Evolutionary conservation across 768 basidiomycete species (phyloP).

Genomic region (Pleurotus platypus): DNA sequence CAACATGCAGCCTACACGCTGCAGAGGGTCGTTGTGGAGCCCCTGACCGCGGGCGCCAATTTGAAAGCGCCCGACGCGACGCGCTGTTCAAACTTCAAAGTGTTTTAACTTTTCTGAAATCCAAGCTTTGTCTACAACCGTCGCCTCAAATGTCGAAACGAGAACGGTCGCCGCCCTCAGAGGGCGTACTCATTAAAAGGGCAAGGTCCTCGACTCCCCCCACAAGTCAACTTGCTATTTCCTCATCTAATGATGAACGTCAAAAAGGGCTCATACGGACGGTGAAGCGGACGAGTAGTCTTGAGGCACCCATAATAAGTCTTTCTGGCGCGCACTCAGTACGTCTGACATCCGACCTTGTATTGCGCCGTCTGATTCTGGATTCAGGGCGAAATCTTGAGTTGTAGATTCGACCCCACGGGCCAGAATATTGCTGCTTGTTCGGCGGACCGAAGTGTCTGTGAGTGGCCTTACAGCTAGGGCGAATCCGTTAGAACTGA

Average conservation of each 20-base stretch:
- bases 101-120: too few species aligned
- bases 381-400: slow-evolving; percentile 72
- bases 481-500: not conserved
- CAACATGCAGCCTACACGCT: too few species aligned
- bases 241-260: slow-evolving; percentile 67
- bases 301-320: slow-evolving; percentile 93
- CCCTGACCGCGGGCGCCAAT: too few species aligned
- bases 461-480: slow-evolving; percentile 42
- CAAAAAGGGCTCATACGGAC: slow-evolving; percentile 79
- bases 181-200: slow-evolving; percentile 61
- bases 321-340: slow-evolving; percentile 85
- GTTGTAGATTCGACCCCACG: slow-evolving; percentile 90
- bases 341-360: slow-evolving; percentile 23
- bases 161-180: slow-evolving; percentile 51
- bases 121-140: not conserved
- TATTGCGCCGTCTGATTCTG: not conserved
- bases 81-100: too few species aligned
- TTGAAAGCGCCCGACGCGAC: too few species aligned
- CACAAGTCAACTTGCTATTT: slow-evolving; percentile 70
- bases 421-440: slow-evolving; percentile 94
- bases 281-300: slow-evolving; percentile 87
- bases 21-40: too few species aligned
- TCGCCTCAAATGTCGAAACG: slow-evolving; percentile 66
- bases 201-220: slow-evolving; percentile 47
- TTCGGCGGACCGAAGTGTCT: slow-evolving; percentile 86